Evolutionary conservation across 2,329 filamentous ascomycete species (phyloP).

Genomic region (Exserohilum turcica): DNA sequence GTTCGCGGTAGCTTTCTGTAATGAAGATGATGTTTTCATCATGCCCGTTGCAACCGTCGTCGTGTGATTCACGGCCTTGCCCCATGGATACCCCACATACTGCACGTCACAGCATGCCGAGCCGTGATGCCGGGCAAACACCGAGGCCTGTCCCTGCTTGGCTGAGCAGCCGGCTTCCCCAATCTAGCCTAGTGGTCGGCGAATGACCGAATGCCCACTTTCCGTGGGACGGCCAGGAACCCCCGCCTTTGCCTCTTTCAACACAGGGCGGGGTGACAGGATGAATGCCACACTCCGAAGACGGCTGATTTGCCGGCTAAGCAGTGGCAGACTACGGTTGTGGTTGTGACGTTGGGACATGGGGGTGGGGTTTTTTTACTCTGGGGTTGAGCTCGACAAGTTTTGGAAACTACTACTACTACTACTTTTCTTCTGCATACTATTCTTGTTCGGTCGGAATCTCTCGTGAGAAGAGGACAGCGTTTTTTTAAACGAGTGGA

Average conservation of each 20-base stretch:
- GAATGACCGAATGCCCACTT: slow-evolving; percentile 25
- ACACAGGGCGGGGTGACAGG: slow-evolving; percentile 28
- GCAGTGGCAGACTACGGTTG: neutral
- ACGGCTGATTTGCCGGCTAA: slow-evolving; percentile 24
- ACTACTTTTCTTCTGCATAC: neutral
- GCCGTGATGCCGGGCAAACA: neutral
- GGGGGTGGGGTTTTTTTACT: neutral
- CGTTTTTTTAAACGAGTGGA: no score
- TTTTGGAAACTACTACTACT: neutral
- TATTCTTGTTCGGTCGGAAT: neutral
- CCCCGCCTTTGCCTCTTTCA: slow-evolving; percentile 29
- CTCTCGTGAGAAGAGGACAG: neutral
- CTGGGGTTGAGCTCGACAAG: neutral
- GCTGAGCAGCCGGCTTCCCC: slow-evolving; percentile 8
- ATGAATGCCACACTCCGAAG: slow-evolving; percentile 19
- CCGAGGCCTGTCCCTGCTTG: neutral
- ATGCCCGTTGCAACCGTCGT: no score
- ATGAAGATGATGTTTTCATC: slow-evolving; percentile 12
- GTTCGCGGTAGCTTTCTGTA: slow-evolving; percentile 8
- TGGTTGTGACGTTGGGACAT: slow-evolving; percentile 10
- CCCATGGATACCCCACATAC: no score
- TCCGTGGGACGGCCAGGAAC: slow-evolving; percentile 20
- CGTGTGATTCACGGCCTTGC: no score
- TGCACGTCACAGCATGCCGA: no score
- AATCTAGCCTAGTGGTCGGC: slow-evolving; percentile 15